Percentiles rank a stretch among this genome's conserved stretches.
These are phyloP conservation scores for Leptosphaerulina australis DNA, from an alignment of 2,329 filamentous ascomycete genomes.

Conservation along the genomic window DNA sequence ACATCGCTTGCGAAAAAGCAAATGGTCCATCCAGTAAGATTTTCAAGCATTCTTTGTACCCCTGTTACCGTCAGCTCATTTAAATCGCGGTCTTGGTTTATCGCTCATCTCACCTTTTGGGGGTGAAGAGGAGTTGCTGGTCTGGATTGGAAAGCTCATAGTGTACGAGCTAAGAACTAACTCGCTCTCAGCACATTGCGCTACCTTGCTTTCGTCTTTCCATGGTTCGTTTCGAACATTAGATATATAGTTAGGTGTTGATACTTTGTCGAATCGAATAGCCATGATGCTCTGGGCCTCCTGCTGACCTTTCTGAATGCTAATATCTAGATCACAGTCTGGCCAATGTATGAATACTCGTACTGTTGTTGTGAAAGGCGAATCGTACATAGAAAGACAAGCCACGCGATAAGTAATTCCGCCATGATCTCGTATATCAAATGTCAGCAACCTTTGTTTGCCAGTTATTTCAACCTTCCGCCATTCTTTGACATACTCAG, in stretches of 20 bases:
- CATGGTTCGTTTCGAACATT: neutral
- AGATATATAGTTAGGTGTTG: neutral
- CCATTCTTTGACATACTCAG: slow-evolving; percentile 8
- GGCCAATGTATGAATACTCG: slow-evolving; percentile 1
- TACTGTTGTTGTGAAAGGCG: neutral
- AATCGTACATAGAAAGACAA: neutral
- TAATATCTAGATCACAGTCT: neutral
- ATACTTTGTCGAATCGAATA: neutral
- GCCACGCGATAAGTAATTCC: slow-evolving; percentile 7
- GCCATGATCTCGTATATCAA: slow-evolving; percentile 5
- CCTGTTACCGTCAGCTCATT: neutral
- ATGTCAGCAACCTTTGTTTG: slow-evolving; percentile 14
- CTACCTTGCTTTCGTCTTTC: neutral
- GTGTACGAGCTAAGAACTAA: neutral
- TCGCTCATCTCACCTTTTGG: too few species aligned
- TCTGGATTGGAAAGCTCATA: neutral
- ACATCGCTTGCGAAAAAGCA: slow-evolving; percentile 8
- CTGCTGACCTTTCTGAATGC: neutral
- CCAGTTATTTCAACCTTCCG: slow-evolving; percentile 16
- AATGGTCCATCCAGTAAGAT: slow-evolving; percentile 20
- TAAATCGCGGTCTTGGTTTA: too few species aligned
- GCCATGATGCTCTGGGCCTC: neutral
- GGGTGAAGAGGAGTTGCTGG: neutral
- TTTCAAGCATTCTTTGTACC: neutral
- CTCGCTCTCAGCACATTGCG: neutral